Conservation (phyloP, 164 flowering plant genomes). For the Nelumbo lutea region DNA sequence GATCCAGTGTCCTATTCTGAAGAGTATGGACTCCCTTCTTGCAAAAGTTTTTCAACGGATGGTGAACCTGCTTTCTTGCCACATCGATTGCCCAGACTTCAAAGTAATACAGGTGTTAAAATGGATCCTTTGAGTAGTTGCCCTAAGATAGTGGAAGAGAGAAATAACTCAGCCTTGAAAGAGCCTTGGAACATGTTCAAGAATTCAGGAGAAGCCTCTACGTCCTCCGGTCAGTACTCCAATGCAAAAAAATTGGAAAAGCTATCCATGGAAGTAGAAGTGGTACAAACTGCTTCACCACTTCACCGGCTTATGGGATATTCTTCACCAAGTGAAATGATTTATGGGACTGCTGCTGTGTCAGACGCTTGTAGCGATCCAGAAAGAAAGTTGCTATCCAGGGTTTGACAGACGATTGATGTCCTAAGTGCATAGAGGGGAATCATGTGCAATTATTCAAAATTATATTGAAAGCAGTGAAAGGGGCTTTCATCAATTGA, state of each 20-base stretch:
- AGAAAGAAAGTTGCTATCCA: background rate
- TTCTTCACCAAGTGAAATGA: slow-evolving; percentile 46
- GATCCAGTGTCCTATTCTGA: slow-evolving; percentile 49
- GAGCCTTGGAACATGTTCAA: slow-evolving; percentile 11
- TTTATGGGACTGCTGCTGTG: slow-evolving; percentile 15
- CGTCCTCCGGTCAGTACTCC: slow-evolving; percentile 19
- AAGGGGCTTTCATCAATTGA: no score
- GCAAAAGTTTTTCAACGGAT: slow-evolving; percentile 45
- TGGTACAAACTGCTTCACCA: slow-evolving; percentile 32
- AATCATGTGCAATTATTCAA: background rate
- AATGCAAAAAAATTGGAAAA: slow-evolving; percentile 11
- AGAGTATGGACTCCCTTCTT: slow-evolving; percentile 35
- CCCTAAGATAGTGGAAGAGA: slow-evolving; percentile 10
- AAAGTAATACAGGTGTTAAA: slow-evolving; percentile 7
- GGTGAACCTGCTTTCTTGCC: slow-evolving; percentile 22
- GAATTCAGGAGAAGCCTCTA: slow-evolving; percentile 10
- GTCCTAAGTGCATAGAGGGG: background rate
- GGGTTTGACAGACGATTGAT: background rate
- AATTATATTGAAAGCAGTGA: background rate
- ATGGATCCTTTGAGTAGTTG: slow-evolving; percentile 14
- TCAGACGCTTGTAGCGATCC: background rate
- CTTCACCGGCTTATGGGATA: slow-evolving; percentile 85
- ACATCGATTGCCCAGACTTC: slow-evolving; percentile 10
- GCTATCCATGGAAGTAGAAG: slow-evolving; percentile 25
- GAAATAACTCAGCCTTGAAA: slow-evolving; percentile 13